Conservation (phyloP, 257 asterid genomes). For the Lycium barbarum region DNA sequence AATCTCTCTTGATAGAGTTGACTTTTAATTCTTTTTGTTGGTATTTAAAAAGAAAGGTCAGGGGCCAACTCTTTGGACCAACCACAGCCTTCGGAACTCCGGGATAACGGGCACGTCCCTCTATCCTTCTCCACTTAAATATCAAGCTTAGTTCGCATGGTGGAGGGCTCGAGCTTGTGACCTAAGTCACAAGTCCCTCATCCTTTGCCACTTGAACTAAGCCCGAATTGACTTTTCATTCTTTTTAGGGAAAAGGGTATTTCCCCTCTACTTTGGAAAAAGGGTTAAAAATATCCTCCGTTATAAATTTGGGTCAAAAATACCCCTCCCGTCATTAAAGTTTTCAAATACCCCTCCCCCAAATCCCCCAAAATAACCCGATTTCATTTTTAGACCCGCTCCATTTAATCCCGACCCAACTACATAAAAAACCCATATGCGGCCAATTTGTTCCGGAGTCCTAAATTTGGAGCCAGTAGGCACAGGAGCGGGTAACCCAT, state of each 20-base stretch:
- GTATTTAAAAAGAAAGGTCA: not conserved
- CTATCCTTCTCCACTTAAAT: not conserved
- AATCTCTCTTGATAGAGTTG: conserved; percentile 12
- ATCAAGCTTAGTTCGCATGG: not conserved
- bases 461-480: no score
- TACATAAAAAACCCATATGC: no score
- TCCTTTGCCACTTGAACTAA: not conserved
- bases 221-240: conserved; percentile 5
- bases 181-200: conserved; percentile 1
- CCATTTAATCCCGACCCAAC: no score
- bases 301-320: no score
- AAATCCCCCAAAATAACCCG: no score
- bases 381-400: no score
- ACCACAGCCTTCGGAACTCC: not conserved
- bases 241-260: not conserved
- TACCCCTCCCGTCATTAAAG: no score
- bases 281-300: no score
- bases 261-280: no score
- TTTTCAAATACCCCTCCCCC: no score
- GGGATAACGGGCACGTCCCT: not conserved
- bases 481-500: no score
- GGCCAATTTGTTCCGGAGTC: no score
- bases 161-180: not conserved
- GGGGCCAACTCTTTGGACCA: not conserved
- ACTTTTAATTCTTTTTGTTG: not conserved